Base-by-base conservation (phyloP, 2,329 filamentous ascomycete genomes). In the Aspergillus hiratsukae region DNA sequence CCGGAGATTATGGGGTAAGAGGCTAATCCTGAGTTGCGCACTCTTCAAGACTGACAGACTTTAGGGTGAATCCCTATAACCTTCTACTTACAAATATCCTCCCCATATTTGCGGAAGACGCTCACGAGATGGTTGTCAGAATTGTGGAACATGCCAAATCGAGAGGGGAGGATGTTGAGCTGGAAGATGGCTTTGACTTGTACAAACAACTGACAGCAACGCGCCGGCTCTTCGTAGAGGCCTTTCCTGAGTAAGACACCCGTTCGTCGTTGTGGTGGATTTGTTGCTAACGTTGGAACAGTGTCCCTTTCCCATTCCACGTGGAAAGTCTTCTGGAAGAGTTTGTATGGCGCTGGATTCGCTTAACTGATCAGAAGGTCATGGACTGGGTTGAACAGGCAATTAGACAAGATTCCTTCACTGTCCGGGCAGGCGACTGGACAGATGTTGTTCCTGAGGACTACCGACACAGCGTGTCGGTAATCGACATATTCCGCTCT, bases 271-370 rank as follows among this genome's bases (percentile, higher is more conserved):
- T 51, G 25, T 25, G 2, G 19, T 51, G 7, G 46, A 19, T 2
- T 28, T 21, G 41, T 43, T 52, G 41, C 61, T 69, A 54, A 67
- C 56, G 31, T 27, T 14, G 71, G 71, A 27, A 8, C 79, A 85
- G 58, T 35, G 53, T 57, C 40, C 83, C 85, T 1, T 99, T 97
- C 71, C 87, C 87, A 4, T 97, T 97, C 71, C 86, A 91, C 62
- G 83, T 99, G 46, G 94, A 99, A 73, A 84, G 87, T 45, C 78
- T 96, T 17, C 80, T 99, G 19, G 89, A 92, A 59, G 88, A 90
- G 37, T 99, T 97, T 72, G 94, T 97, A 5, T 97, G 92, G 92
- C 86, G 91, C 57, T 99, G 92, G 92, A 90, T 99, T 60, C 82
- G 83, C 53, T 84, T 86, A 61, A 91, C 91, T 7, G 91, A 97